A percentile compares a stretch with the other conserved stretches of the same genome.
Evolutionary conservation across 1,284 basidiomycete genomes (phyloP).

Genomic region (Sporisorium scitamineum): DNA sequence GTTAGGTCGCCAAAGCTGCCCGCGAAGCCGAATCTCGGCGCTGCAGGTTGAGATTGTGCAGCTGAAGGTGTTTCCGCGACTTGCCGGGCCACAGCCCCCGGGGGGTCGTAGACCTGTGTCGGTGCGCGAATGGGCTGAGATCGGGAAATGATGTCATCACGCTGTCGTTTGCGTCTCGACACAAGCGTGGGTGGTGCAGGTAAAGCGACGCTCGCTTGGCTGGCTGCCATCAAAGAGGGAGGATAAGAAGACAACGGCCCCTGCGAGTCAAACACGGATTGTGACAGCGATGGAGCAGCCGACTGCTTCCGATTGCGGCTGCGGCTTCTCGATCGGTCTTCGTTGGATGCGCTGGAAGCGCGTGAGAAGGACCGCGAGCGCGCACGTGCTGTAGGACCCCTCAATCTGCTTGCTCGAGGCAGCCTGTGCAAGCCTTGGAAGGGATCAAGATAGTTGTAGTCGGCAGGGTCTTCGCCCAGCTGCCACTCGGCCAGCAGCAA

Average conservation of each 20-base stretch:
- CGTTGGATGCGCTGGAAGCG: slow-evolving; percentile 31
- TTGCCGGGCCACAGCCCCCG: neutral
- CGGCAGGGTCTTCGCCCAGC: slow-evolving; percentile 32
- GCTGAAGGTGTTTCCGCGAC: slow-evolving; percentile 1
- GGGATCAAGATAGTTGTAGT: slow-evolving; percentile 36
- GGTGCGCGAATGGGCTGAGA: slow-evolving; percentile 27
- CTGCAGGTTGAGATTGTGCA: slow-evolving; percentile 20
- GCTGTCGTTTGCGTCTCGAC: slow-evolving; percentile 24
- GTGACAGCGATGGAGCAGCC: slow-evolving; percentile 18
- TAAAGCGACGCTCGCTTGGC: slow-evolving; percentile 13
- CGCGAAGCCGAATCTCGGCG: slow-evolving; percentile 18
- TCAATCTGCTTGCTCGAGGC: slow-evolving; percentile 38
- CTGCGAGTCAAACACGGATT: slow-evolving; percentile 18
- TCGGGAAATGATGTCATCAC: neutral
- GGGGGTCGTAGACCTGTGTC: neutral
- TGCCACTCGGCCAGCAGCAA: slow-evolving; percentile 46
- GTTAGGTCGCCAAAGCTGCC: slow-evolving; percentile 36
- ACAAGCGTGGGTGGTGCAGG: slow-evolving; percentile 30
- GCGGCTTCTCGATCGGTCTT: slow-evolving; percentile 30
- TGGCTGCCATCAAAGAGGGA: slow-evolving; percentile 20
- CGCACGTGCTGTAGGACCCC: slow-evolving; percentile 32
- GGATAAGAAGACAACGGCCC: slow-evolving; percentile 26
- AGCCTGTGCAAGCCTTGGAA: slow-evolving; percentile 46
- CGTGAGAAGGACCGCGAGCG: slow-evolving; percentile 47
- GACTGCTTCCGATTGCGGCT: slow-evolving; percentile 31